Conservation (phyloP, 129 eudicot species). For the Flaveria bidentis region DNA sequence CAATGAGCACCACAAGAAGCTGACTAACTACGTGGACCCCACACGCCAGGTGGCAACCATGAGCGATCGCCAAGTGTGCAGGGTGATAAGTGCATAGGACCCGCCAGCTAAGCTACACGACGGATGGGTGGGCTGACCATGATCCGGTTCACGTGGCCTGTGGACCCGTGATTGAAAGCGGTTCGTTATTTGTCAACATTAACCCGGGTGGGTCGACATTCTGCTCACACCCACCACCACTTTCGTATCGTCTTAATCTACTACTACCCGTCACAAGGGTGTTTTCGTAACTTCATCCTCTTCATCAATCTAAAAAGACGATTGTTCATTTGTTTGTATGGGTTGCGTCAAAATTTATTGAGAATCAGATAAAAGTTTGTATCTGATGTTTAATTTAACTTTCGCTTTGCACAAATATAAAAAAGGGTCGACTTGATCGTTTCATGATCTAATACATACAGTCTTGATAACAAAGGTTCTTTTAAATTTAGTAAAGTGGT, state of each 20-base stretch:
- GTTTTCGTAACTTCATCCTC: not conserved
- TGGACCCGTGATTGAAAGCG: constrained; percentile 34
- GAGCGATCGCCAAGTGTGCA: constrained; percentile 28
- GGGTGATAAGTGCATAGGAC: constrained; percentile 18
- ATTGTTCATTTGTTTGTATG: not conserved
- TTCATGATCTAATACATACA: no score
- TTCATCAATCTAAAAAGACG: not conserved
- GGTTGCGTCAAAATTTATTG: no score
- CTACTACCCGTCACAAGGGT: not conserved
- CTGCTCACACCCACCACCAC: constrained; percentile 17
- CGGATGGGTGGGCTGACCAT: constrained; percentile 36
- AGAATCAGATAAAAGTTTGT: no score
- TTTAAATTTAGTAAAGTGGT: no score
- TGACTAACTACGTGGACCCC: constrained; percentile 22
- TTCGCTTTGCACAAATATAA: no score
- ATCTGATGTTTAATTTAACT: no score
- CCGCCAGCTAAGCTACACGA: constrained; percentile 36
- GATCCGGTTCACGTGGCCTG: constrained; percentile 42
- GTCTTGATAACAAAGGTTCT: no score
- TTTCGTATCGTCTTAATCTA: constrained; percentile 5
- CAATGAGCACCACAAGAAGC: constrained; percentile 24
- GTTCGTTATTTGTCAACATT: constrained; percentile 25
- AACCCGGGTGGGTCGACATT: constrained; percentile 36
- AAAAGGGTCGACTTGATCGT: no score
- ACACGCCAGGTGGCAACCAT: constrained; percentile 37